These are phyloP conservation scores for Kluyveromyces wickerhamii DNA, from an alignment of 805 yeast genomes.

Conservation along the genomic window DNA sequence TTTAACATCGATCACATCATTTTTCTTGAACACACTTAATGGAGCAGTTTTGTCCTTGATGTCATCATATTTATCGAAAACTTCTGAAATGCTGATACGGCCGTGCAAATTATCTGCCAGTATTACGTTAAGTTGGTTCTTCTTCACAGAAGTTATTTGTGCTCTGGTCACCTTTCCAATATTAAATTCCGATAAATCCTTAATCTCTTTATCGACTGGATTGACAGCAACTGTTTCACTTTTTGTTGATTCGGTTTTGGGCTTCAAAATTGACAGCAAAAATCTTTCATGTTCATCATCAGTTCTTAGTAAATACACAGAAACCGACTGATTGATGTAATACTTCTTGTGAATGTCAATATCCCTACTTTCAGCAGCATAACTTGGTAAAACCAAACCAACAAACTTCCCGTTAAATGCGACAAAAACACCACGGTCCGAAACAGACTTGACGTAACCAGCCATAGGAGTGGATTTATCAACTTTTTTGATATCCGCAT, in stretches of 20 bases:
- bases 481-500: constrained; percentile 43
- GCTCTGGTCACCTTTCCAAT: constrained; percentile 61
- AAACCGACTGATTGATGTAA: constrained; percentile 60
- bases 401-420: constrained; percentile 72
- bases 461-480: constrained; percentile 41
- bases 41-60: constrained; percentile 55
- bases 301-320: constrained; percentile 54
- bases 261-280: constrained; percentile 50
- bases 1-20: constrained; percentile 50
- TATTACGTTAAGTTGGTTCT: constrained; percentile 64
- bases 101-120: constrained; percentile 76
- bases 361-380: constrained; percentile 47
- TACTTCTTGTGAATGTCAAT: constrained; percentile 50
- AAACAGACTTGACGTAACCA: constrained; percentile 74
- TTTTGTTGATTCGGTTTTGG: constrained; percentile 13
- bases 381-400: constrained; percentile 74
- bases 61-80: constrained; percentile 45
- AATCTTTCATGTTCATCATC: constrained; percentile 69
- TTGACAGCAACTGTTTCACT: constrained; percentile 32
- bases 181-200: constrained; percentile 40
- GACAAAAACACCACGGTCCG: constrained; percentile 77
- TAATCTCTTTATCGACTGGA: constrained; percentile 53
- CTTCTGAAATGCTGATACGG: constrained; percentile 66
- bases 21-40: constrained; percentile 48
- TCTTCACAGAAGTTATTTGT: constrained; percentile 51